Evolutionary conservation across 163 green algal genomes (phyloP).

Genomic region (Coccomyxa subellipsoidea): DNA sequence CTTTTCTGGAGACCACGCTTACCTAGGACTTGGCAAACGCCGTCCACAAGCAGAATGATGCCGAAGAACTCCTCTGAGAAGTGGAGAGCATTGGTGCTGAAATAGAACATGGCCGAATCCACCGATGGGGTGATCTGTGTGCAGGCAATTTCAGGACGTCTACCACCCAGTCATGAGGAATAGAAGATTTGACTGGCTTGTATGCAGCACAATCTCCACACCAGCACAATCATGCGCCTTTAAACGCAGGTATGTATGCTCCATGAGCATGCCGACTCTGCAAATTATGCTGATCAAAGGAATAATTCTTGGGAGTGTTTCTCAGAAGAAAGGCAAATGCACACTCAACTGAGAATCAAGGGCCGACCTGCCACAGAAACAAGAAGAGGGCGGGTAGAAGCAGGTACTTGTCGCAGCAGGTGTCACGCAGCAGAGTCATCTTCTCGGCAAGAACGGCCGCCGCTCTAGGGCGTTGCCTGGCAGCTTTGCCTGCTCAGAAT

Average conservation of each 20-base stretch:
- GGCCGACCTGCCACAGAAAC: background rate
- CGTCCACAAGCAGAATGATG: background rate
- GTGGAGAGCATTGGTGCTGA: constrained; percentile 1
- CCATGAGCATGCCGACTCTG: too few species aligned
- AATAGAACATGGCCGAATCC: constrained; percentile 5
- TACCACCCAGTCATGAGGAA: too few species aligned
- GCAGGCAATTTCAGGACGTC: background rate
- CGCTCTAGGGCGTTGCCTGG: background rate
- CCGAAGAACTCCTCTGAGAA: constrained; percentile 6
- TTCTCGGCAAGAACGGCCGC: background rate
- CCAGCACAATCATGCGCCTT: too few species aligned
- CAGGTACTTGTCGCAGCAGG: background rate
- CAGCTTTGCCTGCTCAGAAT: background rate
- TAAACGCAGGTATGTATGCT: too few species aligned
- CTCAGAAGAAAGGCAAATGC: background rate
- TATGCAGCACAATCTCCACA: too few species aligned
- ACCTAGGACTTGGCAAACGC: background rate
- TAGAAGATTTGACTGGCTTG: too few species aligned
- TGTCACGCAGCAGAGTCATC: background rate
- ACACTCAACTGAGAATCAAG: background rate
- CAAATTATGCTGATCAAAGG: too few species aligned
- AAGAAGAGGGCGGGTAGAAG: background rate
- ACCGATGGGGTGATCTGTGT: background rate
- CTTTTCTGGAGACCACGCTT: background rate
- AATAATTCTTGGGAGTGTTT: too few species aligned